phyloP scores from a whole-genome alignment of 1,139 yeast genomes.

The Candida sp. region DNA sequence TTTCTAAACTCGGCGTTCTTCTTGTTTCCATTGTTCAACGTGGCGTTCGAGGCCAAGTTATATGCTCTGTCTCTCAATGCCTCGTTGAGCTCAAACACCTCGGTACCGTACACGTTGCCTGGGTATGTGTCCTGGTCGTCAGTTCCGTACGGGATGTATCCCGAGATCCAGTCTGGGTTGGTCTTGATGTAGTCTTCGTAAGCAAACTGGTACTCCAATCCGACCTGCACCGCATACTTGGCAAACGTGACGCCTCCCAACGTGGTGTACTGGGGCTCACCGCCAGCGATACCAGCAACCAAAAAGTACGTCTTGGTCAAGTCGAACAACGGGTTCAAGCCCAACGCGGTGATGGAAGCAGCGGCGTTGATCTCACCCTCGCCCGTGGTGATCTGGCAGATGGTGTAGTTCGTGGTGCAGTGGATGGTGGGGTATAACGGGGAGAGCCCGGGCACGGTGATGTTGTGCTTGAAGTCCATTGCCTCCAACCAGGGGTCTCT shows the following conservation, averaged over 20 bases:
- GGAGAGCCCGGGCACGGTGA: constrained; percentile 68
- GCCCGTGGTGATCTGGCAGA: constrained; percentile 69
- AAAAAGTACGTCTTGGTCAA: constrained; percentile 63
- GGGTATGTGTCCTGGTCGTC: constrained; percentile 57
- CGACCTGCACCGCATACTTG: constrained; percentile 66
- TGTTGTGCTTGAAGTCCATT: constrained; percentile 51
- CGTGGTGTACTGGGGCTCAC: constrained; percentile 53
- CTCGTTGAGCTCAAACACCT: constrained; percentile 68
- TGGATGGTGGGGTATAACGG: constrained; percentile 60
- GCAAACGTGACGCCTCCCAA: constrained; percentile 65
- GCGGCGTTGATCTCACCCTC: constrained; percentile 78
- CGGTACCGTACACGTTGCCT: constrained; percentile 62
- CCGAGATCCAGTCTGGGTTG: constrained; percentile 61
- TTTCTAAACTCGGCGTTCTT: constrained; percentile 50
- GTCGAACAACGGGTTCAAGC: constrained; percentile 59
- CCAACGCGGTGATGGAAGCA: constrained; percentile 56
- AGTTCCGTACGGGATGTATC: constrained; percentile 63
- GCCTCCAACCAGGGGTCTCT: constrained; percentile 57
- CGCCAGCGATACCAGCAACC: constrained; percentile 72
- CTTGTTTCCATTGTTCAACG: constrained; percentile 50
- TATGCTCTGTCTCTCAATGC: constrained; percentile 63
- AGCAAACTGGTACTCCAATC: constrained; percentile 59
- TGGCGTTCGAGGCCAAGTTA: constrained; percentile 49
- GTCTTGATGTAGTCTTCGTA: constrained; percentile 49
- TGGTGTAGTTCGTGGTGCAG: constrained; percentile 55